Evolutionary conservation across 257 asterid genomes (phyloP), one percentile per base, ranked within the genome.

Genomic region (Haberlea rhodopensis): DNA sequence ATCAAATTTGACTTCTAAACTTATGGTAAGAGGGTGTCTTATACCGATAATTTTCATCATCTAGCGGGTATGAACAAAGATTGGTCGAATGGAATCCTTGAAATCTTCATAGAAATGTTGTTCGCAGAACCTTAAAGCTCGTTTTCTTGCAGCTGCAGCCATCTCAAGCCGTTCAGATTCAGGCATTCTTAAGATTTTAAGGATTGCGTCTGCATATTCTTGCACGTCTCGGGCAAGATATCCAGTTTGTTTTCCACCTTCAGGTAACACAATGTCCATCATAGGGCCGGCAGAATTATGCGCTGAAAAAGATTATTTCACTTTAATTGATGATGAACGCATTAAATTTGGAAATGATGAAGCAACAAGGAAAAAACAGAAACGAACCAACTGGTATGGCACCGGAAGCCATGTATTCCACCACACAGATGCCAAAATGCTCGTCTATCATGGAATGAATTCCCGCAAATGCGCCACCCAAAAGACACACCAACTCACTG

Each of bases 251-350:
- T 66, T 80, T 52, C 91, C 95, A 54, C 85, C 96, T 84, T 92
- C 94, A 18, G 80, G 79, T 31, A 82, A 69, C 61, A 92, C 94
- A 58, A 92, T 85, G 77, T 89, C 99, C 97, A 92, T 77, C 82
- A 60, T 87, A n/a, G 97, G 97, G 31, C 97, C 99, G 55, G 97
- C 99, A 34, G 96, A 92, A 64, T 83, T 87, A 79, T 92, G 94
- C 19, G 99, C 98, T 89, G 88, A 54, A 26, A 52, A 60, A 21
- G 53, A 21, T 31, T 24, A 23, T 57, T n/a, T 27, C 60, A 63
- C 0, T 13, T 18, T 3, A 24, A 3, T 59, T 45, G 9, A 72
- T 48, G 21, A 7, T 16, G 21, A 31, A 18, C 3, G 20, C 29
- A 60, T 15, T 18, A 22, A 37, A 72, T 19, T 9, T 0, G 4